These are phyloP conservation scores for Pleurotus eryngii DNA, from an alignment of 768 basidiomycete species.

Conservation along the genomic window DNA sequence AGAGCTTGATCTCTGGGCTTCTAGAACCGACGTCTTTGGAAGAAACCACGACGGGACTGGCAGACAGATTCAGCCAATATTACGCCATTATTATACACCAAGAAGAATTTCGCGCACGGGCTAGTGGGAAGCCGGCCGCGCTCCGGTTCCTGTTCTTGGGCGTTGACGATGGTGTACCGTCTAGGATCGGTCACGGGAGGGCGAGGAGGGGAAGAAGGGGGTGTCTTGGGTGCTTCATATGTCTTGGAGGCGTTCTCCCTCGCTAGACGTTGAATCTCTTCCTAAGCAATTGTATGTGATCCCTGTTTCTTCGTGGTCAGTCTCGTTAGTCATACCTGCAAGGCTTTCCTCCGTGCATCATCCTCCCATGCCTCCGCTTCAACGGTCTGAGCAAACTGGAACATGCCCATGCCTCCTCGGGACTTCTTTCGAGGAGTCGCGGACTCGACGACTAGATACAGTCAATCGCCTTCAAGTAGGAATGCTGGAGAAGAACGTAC, in stretches of 20 bases:
- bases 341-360: slow-evolving; percentile 47
- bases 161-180: slow-evolving; percentile 50
- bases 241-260: slow-evolving; percentile 28
- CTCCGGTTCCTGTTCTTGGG: slow-evolving; percentile 22
- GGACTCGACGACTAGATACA: slow-evolving; percentile 58
- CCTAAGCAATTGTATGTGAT: slow-evolving; percentile 30
- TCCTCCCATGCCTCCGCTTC: slow-evolving; percentile 69
- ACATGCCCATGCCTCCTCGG: slow-evolving; percentile 54
- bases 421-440: slow-evolving; percentile 59
- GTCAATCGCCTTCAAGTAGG: slow-evolving; percentile 10
- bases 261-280: slow-evolving; percentile 53
- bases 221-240: slow-evolving; percentile 10
- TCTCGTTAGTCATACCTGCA: slow-evolving; percentile 46
- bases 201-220: slow-evolving; percentile 9
- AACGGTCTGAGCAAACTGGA: slow-evolving; percentile 80
- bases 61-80: too few relatives aligned
- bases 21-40: slow-evolving; percentile 42
- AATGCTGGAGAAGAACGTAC: too few relatives aligned
- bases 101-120: slow-evolving; percentile 29
- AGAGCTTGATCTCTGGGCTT: slow-evolving; percentile 57
- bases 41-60: slow-evolving; percentile 56
- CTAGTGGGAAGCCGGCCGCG: slow-evolving; percentile 29
- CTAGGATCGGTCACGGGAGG: slow-evolving; percentile 24
- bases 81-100: too few relatives aligned
- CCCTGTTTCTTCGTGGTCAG: too few relatives aligned